Evolutionary conservation across 2,329 filamentous ascomycete species (phyloP).

Genomic region (Talaromyces marneffei): DNA sequence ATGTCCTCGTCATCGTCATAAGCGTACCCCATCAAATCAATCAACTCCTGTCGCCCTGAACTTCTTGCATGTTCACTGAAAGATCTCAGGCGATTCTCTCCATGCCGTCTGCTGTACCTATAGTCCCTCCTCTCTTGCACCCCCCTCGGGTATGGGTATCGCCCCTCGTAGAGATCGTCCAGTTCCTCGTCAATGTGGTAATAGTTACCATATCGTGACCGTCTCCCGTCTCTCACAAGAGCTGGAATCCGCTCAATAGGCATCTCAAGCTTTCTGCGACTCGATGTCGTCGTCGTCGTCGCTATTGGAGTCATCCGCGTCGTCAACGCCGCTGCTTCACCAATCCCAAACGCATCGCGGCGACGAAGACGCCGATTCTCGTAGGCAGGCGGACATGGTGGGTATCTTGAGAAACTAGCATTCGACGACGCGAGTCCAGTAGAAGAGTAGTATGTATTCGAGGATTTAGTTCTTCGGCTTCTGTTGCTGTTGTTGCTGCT

Average conservation of each 20-base stretch:
- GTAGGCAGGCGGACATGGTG: conserved; percentile 4
- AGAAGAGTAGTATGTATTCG: conserved; percentile 1
- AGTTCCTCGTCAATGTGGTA: background rate
- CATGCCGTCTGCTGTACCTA: conserved; percentile 7
- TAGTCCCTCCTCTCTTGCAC: background rate
- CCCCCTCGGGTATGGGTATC: background rate
- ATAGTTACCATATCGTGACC: conserved; percentile 3
- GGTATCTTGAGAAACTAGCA: background rate
- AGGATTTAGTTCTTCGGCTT: conserved; percentile 3
- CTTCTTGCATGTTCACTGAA: conserved; percentile 11
- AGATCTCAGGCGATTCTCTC: conserved; percentile 2
- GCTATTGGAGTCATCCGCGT: background rate
- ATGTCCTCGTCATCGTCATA: conserved; percentile 5
- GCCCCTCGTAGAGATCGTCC: background rate
- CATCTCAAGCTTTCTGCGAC: background rate
- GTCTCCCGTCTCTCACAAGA: background rate
- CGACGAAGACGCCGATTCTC: conserved; percentile 2
- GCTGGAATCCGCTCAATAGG: conserved; percentile 7
- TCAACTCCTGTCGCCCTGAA: conserved; percentile 4
- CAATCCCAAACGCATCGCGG: conserved; percentile 1
- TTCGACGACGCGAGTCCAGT: background rate
- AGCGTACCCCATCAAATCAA: conserved; percentile 7
- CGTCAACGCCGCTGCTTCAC: background rate
- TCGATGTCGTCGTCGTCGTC: background rate
- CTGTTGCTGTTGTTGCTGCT: background rate